Conservation (phyloP, 2,329 filamentous ascomycete genomes). For the Scedosporium minutisporum region DNA sequence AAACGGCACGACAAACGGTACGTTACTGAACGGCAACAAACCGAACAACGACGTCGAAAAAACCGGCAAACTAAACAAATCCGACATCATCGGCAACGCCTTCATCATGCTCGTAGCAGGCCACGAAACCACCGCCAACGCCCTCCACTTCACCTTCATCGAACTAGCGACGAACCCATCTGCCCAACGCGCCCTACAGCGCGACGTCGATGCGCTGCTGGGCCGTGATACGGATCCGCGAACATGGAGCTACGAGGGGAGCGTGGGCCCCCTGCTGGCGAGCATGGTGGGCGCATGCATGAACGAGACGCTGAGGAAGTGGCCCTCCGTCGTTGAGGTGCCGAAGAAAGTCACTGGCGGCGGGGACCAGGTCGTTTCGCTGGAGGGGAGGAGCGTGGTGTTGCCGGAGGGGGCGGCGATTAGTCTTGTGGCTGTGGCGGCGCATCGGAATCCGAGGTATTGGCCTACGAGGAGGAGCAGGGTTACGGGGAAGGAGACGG, state of each 20-base stretch:
- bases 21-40: no score
- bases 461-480: slow-evolving; percentile 52
- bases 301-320: slow-evolving; percentile 66
- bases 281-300: slow-evolving; percentile 65
- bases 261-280: slow-evolving; percentile 55
- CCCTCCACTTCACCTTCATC: slow-evolving; percentile 60
- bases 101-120: slow-evolving; percentile 63
- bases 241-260: slow-evolving; percentile 62
- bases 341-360: slow-evolving; percentile 51
- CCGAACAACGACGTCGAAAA: slow-evolving; percentile 10
- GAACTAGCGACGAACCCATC: slow-evolving; percentile 56
- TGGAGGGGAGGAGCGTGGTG: slow-evolving; percentile 47
- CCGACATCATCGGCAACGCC: slow-evolving; percentile 64
- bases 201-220: slow-evolving; percentile 58
- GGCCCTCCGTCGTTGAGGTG: slow-evolving; percentile 62
- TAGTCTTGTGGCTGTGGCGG: slow-evolving; percentile 42
- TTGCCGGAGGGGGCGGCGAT: slow-evolving; percentile 49
- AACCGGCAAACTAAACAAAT: slow-evolving; percentile 37
- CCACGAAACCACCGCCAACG: slow-evolving; percentile 72
- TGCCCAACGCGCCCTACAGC: slow-evolving; percentile 56
- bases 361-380: slow-evolving; percentile 45
- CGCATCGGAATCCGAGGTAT: slow-evolving; percentile 60
- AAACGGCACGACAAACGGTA: not conserved
- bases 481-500: slow-evolving; percentile 32
- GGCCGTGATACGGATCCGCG: slow-evolving; percentile 41